Evolutionary conservation across 345 rosid species (phyloP).

Genomic region (Alliaria petiolata): DNA sequence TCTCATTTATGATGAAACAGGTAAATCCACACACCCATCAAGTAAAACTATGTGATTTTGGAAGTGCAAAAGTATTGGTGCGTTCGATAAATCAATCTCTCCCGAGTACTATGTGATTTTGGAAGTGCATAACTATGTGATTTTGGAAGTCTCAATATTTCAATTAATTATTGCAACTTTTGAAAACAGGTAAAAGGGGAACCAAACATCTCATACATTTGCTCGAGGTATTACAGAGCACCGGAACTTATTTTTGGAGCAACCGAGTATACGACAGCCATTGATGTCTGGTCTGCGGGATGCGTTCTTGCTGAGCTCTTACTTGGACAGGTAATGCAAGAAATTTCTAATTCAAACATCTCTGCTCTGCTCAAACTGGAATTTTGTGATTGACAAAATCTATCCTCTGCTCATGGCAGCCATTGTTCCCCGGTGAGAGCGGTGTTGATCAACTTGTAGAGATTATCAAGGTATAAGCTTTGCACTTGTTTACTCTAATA

Average conservation of each 20-base stretch:
- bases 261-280: conserved; percentile 86
- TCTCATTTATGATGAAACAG: conserved; percentile 33
- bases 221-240: conserved; percentile 97
- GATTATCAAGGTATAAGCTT: conserved; percentile 78
- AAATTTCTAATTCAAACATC: background rate
- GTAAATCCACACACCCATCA: conserved; percentile 98
- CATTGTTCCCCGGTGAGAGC: conserved; percentile 94
- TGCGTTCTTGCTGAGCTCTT: conserved; percentile 91
- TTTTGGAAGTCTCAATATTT: too few species aligned
- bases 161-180: too few species aligned
- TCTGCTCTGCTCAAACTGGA: background rate
- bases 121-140: too few species aligned
- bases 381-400: conserved; percentile 1
- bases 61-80: conserved; percentile 98
- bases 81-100: too few species aligned
- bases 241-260: conserved; percentile 99
- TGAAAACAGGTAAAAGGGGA: conserved; percentile 98
- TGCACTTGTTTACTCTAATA: background rate
- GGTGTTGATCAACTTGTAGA: conserved; percentile 98
- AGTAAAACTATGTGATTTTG: conserved; percentile 96
- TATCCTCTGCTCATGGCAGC: conserved; percentile 47
- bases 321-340: conserved; percentile 72
- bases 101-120: too few species aligned
- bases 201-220: conserved; percentile 93
- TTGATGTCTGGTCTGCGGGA: conserved; percentile 98